Evolutionary conservation across 768 basidiomycete genomes (phyloP).

Genomic region (Mycena olivaceomarginata): DNA sequence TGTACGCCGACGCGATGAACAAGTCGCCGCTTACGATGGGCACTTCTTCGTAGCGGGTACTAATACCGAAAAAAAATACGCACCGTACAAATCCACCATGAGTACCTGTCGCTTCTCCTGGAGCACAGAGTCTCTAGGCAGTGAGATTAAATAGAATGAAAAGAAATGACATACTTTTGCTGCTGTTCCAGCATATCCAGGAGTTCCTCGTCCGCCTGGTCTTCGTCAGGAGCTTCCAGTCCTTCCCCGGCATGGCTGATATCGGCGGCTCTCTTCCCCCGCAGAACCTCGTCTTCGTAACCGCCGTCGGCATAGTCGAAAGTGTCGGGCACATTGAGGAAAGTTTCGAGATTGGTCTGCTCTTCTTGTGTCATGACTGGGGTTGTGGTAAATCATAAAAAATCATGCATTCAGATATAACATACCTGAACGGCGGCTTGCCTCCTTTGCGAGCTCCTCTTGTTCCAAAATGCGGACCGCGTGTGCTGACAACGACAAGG

Average conservation of each 20-base stretch:
- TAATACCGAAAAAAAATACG: not conserved
- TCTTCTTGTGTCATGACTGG: no score
- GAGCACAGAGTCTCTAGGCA: not conserved
- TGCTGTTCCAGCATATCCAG: no score
- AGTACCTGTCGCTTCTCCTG: not conserved
- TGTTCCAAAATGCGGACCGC: no score
- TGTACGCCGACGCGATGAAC: not conserved
- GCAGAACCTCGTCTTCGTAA: not conserved
- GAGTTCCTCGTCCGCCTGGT: no score
- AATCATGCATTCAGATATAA: no score
- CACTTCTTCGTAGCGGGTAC: not conserved
- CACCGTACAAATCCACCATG: not conserved
- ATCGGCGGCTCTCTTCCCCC: not conserved
- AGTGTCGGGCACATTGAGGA: not conserved
- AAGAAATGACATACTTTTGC: no score
- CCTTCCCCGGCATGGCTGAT: slow-evolving; percentile 17
- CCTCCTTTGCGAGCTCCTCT: no score
- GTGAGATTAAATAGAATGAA: no score
- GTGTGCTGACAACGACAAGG: no score
- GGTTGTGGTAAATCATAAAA: no score
- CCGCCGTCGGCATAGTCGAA: not conserved
- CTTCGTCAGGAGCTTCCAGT: not conserved
- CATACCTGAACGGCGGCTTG: no score
- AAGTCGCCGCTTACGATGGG: not conserved
- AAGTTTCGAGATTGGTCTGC: no score